Conservation (phyloP, 2,329 filamentous ascomycete species). For the Kalaharituber pfeilii region DNA sequence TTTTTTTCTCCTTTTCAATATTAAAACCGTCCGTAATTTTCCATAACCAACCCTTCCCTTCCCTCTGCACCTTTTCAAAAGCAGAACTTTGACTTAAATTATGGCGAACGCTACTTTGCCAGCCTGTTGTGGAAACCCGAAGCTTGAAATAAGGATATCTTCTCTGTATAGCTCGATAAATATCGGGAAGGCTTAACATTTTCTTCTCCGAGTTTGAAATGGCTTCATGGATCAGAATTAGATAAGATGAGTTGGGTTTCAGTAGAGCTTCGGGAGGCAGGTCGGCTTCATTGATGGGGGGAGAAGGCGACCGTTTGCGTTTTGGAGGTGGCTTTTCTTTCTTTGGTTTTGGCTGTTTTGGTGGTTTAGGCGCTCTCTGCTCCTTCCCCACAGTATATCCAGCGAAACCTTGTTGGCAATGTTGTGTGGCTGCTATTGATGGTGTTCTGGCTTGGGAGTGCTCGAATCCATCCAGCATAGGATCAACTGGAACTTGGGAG, state of each 20-base stretch:
- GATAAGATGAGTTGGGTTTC: slow-evolving; percentile 43
- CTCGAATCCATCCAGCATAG: background rate
- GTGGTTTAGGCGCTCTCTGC: slow-evolving; percentile 7
- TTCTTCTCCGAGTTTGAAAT: slow-evolving; percentile 34
- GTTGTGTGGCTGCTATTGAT: background rate
- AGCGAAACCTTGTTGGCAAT: background rate
- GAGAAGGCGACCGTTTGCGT: slow-evolving; percentile 35
- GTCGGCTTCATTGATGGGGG: slow-evolving; percentile 33
- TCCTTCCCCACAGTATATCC: slow-evolving; percentile 6
- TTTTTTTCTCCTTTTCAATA: slow-evolving; percentile 41
- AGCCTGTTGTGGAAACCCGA: slow-evolving; percentile 36
- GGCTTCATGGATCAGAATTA: slow-evolving; percentile 40
- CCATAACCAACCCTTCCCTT: slow-evolving; percentile 42
- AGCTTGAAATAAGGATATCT: slow-evolving; percentile 43
- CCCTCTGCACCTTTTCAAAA: slow-evolving; percentile 37
- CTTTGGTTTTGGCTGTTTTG: slow-evolving; percentile 20
- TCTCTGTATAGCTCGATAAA: slow-evolving; percentile 41
- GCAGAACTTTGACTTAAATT: slow-evolving; percentile 41
- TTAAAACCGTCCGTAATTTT: slow-evolving; percentile 36
- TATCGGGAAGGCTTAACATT: slow-evolving; percentile 40
- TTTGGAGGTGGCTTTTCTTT: slow-evolving; percentile 29
- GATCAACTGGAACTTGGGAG: background rate
- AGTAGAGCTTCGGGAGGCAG: slow-evolving; percentile 50
- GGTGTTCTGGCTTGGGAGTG: background rate
- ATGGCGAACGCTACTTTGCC: slow-evolving; percentile 46